These are phyloP conservation scores for Anacardium occidentale DNA, from an alignment of 345 rosid genomes.

Conservation along the genomic window DNA sequence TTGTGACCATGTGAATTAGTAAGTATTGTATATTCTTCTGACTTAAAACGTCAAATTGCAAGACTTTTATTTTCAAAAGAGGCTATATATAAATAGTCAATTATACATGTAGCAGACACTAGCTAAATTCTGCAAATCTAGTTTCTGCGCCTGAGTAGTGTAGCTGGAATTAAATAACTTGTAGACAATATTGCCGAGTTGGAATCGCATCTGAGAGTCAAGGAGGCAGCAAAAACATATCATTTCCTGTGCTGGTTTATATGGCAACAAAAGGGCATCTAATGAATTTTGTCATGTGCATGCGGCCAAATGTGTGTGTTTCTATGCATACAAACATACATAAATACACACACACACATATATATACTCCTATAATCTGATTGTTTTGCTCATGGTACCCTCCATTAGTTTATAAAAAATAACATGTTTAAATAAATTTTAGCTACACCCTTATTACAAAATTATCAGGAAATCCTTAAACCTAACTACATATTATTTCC, in stretches of 20 bases:
- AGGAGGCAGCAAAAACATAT: not conserved
- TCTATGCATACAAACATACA: no score
- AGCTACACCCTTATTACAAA: no score
- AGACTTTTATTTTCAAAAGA: not conserved
- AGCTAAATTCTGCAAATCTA: constrained; percentile 3
- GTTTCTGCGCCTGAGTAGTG: not conserved
- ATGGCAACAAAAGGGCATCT: not conserved
- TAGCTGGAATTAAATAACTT: not conserved
- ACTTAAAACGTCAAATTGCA: not conserved
- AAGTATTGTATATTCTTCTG: not conserved
- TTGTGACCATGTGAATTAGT: not conserved
- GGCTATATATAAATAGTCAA: not conserved
- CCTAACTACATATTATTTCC: no score
- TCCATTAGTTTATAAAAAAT: no score
- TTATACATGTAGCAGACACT: not conserved
- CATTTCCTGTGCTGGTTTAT: not conserved
- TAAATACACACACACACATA: no score
- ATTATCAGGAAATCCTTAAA: no score
- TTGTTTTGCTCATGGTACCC: not conserved
- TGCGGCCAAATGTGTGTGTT: not conserved
- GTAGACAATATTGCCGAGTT: not conserved
- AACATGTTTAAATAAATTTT: no score
- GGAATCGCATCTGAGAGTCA: not conserved
- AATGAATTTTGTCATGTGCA: not conserved
- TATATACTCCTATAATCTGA: not conserved